phyloP scores from a whole-genome alignment of 148 eudicot species.

The Rhododendron griersonianum region DNA sequence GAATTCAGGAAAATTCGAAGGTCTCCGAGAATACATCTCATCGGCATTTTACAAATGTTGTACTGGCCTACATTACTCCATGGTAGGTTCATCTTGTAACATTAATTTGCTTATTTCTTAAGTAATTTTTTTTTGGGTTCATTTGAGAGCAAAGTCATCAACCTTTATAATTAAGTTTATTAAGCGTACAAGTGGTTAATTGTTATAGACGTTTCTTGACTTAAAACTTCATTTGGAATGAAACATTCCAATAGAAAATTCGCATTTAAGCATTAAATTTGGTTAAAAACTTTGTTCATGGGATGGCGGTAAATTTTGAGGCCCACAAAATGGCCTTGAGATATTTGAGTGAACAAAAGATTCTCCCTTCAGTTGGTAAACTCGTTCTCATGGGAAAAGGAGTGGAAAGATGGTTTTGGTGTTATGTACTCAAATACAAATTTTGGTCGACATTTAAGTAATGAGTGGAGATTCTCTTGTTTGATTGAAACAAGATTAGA shows the following conservation, averaged over 20 bases:
- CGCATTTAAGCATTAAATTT: not conserved
- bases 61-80: slow-evolving; percentile 89
- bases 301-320: not conserved
- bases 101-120: not conserved
- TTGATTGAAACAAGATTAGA: not conserved
- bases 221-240: not conserved
- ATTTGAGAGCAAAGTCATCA: not conserved
- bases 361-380: not conserved
- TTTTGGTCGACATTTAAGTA: not conserved
- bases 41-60: slow-evolving; percentile 57
- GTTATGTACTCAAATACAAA: not conserved
- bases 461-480: not conserved
- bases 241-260: not conserved
- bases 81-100: slow-evolving; percentile 41
- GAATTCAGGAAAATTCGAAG: slow-evolving; percentile 67
- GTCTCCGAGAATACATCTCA: slow-evolving; percentile 48
- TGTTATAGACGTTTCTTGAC: not conserved
- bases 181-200: not conserved
- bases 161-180: not conserved
- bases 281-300: not conserved
- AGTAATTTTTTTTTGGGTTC: not conserved
- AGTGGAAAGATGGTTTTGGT: not conserved
- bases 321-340: not conserved
- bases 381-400: not conserved
- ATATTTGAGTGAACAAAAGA: not conserved